Base-by-base conservation (phyloP, 2,329 filamentous ascomycete species). In the Talaromyces sp. region DNA sequence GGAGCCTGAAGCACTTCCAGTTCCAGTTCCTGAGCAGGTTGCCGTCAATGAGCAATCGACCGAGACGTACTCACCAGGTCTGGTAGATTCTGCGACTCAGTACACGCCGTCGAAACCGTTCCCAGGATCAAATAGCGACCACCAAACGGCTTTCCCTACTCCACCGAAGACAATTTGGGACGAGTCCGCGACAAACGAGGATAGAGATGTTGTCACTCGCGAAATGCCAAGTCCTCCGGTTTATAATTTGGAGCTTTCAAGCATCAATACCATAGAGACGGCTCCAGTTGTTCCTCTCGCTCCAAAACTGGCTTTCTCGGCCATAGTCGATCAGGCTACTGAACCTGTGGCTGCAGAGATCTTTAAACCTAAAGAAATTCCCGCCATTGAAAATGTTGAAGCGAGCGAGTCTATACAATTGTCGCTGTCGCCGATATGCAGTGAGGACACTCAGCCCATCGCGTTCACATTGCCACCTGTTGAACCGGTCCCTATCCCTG, bases 261-360 rank as follows among this genome's bases (percentile, higher is more conserved):
- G 67, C 5, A 73, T 80, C 45, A 66, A 72, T 31, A 72, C 70
- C 5, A 72, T 79, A 67, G 74, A 76, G 59, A 79, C 76, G 10
- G 49, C 65, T 17, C 80, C 79, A 38, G 68, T 74, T n/a, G 67
- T 69, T 5, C 86, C 87, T 1, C 76, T 78, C 31, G 67, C 87
- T 68, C 82, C 84, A 29, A 58, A 65, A 61, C 51, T 69, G 49
- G 47, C 56, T 7, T 27, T 65, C 17, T 65, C 65, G 22, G 40
- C 63, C 11, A 61, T 65, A 15, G 43, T 66, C 15, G 43, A 51
- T 38, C 54, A 68, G 19, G 25, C 25, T 2, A 68, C 65, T 1
- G 53, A 67, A 38, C 70, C 70, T 1, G 65, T 69, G 13, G 63
- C 62, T 17, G 61, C 61, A 38, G 66, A 67, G 34, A 66, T 66